Base-by-base conservation (phyloP, 2,329 filamentous ascomycete genomes). In the Monosporascus ibericus region DNA sequence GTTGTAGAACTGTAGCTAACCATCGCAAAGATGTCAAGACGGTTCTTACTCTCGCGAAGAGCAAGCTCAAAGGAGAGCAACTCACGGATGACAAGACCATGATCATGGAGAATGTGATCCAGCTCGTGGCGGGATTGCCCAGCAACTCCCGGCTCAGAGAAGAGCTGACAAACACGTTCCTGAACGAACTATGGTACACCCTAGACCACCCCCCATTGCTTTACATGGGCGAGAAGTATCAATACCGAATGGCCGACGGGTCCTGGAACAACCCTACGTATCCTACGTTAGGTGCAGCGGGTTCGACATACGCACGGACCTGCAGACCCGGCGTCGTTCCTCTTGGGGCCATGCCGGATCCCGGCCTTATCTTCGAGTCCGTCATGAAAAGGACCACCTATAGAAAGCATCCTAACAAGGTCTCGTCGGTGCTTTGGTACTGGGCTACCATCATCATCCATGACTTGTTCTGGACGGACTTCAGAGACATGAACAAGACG, bases 361-460 rank as follows among this genome's bases (percentile, higher is more conserved):
- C 88, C 0, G 75, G 72, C 6, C 67, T 80, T 2, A 73, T 87
- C 15, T 87, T 83, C 48, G 84, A 87, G 60, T 73, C 77, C 5
- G 69, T 87, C 49, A 85, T 87, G 80, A 78, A 71, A 62, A 65
- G 77, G 63, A 55, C 71, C 64, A 53, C 73, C 7, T 81, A 80
- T 63, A 75, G 72, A 54, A 75, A 75, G 61, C 84, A 88, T 55
- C 85, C 85, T 0, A 89, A 88, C 67, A 87, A 87, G 38, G 81
- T 88, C 1, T 90, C 86, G 1, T 87, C 82, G 58, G 74, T 89
- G 8, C 72, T 89, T 44, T 89, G 85, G 75, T 85, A 88, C 64
- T 86, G 83, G 82, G 86, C 86, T 0, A 86, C 84, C 20, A 80
- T 90, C 51, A 82, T 88, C 55, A 89, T 87, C 52, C 86, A 89